Conservation (phyloP, 305 asterid species). For the Striga hermonthica region DNA sequence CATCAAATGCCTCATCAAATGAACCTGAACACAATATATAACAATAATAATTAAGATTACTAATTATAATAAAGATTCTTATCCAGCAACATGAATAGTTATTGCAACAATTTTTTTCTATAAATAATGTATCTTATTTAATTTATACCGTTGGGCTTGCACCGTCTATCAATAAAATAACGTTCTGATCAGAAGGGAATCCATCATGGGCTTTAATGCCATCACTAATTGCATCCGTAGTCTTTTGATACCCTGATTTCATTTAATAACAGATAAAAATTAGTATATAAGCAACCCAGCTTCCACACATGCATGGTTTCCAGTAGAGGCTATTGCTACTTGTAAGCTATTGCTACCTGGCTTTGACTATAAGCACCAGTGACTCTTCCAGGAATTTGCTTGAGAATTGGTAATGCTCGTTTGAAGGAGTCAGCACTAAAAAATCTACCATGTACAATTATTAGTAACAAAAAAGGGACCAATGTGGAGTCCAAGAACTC, state of each 20-base stretch:
- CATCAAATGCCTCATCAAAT: slow-evolving; percentile 99
- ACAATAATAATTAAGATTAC: background rate
- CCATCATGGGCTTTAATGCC: slow-evolving; percentile 91
- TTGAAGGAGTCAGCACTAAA: slow-evolving; percentile 89
- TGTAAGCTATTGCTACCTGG: slow-evolving; percentile 44
- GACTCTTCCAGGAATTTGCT: slow-evolving; percentile 95
- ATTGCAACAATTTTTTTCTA: background rate
- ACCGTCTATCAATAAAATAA: slow-evolving; percentile 83
- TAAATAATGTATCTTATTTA: background rate
- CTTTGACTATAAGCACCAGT: slow-evolving; percentile 99
- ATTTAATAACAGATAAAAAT: slow-evolving; percentile 4
- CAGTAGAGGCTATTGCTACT: slow-evolving; percentile 12
- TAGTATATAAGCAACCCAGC: slow-evolving; percentile 2
- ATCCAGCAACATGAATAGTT: slow-evolving; percentile 1
- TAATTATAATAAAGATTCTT: slow-evolving; percentile 1
- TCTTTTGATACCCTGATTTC: slow-evolving; percentile 77
- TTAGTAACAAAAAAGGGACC: background rate
- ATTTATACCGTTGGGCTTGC: slow-evolving; percentile 80
- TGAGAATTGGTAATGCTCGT: slow-evolving; percentile 83
- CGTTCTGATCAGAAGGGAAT: slow-evolving; percentile 74
- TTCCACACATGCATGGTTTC: background rate
- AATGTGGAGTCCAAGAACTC: background rate
- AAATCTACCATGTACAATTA: slow-evolving; percentile 26
- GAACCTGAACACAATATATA: slow-evolving; percentile 52
- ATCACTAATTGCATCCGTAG: slow-evolving; percentile 75